These are phyloP conservation scores for Ophiostoma angusticollis DNA, from an alignment of 2,329 filamentous ascomycete genomes.

Conservation along the genomic window DNA sequence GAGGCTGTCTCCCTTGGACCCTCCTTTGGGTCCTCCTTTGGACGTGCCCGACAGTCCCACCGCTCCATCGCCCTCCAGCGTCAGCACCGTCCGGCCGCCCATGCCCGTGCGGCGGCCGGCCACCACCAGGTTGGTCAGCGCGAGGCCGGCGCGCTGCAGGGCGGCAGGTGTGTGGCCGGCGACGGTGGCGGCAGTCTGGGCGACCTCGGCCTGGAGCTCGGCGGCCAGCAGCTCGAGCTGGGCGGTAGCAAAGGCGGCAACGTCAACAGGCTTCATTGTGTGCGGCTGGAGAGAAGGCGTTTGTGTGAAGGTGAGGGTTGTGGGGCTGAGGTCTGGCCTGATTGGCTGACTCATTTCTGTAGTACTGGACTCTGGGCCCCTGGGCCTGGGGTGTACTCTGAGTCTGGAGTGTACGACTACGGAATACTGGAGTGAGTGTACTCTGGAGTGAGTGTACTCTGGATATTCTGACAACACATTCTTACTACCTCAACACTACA, in stretches of 20 bases:
- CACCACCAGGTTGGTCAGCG: constrained; percentile 62
- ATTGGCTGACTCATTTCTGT: too few relatives aligned
- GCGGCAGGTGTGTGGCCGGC: constrained; percentile 53
- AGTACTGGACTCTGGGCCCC: too few relatives aligned
- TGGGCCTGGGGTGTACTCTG: too few relatives aligned
- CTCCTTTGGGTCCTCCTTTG: neutral
- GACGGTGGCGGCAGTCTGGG: constrained; percentile 55
- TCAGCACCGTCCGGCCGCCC: constrained; percentile 80
- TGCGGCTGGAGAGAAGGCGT: too few relatives aligned
- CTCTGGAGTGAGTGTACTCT: too few relatives aligned
- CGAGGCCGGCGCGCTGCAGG: constrained; percentile 65
- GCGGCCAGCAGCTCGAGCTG: constrained; percentile 58
- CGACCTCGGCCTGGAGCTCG: constrained; percentile 61
- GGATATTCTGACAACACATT: too few relatives aligned
- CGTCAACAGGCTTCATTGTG: too few relatives aligned
- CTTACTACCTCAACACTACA: too few relatives aligned
- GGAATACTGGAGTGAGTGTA: too few relatives aligned
- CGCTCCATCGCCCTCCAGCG: constrained; percentile 55
- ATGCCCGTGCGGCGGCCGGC: constrained; percentile 72
- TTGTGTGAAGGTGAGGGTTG: too few relatives aligned
- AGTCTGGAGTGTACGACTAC: too few relatives aligned
- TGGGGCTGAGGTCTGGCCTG: too few relatives aligned
- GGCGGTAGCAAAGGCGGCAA: constrained; percentile 54
- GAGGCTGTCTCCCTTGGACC: neutral
- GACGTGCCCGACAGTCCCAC: constrained; percentile 22